Base-by-base conservation (phyloP, 2,329 filamentous ascomycete genomes). In the Didymella glomerata region DNA sequence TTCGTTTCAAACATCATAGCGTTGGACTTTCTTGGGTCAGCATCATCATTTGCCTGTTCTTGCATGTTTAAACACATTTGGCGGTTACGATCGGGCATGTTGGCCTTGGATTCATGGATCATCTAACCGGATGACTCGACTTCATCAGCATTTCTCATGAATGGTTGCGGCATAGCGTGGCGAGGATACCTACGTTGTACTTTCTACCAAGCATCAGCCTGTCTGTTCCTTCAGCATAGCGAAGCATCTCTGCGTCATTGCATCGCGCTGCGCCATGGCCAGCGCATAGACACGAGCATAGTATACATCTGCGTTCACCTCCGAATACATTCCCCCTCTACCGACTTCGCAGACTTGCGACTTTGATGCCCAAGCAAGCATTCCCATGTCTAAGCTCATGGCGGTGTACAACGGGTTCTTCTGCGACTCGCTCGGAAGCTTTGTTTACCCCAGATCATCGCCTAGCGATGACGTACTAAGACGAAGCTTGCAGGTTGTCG, bases 1-100 rank as follows among this genome's bases (percentile, higher is more conserved):
- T 61, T 68, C 51, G 55, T 61, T 60, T 64, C 55, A 45, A 63
- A 65, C 66, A 71, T 71, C 69, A 72, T 70, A 74, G 72, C 71
- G 70, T 56, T 61, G 60, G 57, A 27, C 51, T 52, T 63, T 58
- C 7, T 62, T 59, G 49, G 49, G 38, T 62, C 63, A 59, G 32
- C 55, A 52, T 62, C 66, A 64, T 69, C 62, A 60, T 65, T 60
- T 48, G 62, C 32, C 42, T 64, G 56, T 66, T 67, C 54, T 65
- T 60, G 57, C 57, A 66, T 66, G 55, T 63, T 62, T 64, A 63
- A 63, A 72, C 68, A 69, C 63, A 70, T 58, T 57, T 50, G 61
- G 61, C 56, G 60, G 60, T 61, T 40, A 67, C 53, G 65, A 61
- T 68, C 69, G 66, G 67, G 67, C 46, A 47, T 68, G 67, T 66